A percentile compares a stretch with the other conserved stretches of the same genome.
phyloP scores from a whole-genome alignment of 306 rosid species.

The Dryas alaskensis region DNA sequence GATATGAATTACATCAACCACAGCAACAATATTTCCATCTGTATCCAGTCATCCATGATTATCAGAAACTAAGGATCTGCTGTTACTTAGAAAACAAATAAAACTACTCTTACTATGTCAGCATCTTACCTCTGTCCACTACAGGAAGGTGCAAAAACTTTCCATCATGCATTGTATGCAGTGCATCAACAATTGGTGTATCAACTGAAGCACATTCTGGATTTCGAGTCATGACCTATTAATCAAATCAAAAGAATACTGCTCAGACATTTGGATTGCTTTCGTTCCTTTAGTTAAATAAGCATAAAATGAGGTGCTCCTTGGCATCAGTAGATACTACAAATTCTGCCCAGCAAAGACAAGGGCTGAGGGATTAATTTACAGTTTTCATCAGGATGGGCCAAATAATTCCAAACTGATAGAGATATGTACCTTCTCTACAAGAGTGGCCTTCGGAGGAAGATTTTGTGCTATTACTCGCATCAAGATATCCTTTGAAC shows the following conservation, averaged over 20 bases:
- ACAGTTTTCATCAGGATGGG: background rate
- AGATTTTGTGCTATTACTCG: slow-evolving; percentile 80
- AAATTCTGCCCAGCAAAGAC: background rate
- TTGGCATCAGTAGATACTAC: slow-evolving; percentile 5
- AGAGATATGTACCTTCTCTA: slow-evolving; percentile 67
- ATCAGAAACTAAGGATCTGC: slow-evolving; percentile 31
- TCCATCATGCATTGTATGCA: slow-evolving; percentile 90
- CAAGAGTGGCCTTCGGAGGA: slow-evolving; percentile 67
- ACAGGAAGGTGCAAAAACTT: slow-evolving; percentile 92
- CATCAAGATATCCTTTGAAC: slow-evolving; percentile 94
- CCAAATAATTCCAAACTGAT: slow-evolving; percentile 18
- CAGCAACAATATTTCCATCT: slow-evolving; percentile 79
- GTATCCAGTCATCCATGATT: slow-evolving; percentile 28
- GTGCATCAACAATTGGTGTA: slow-evolving; percentile 91
- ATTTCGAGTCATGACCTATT: slow-evolving; percentile 89
- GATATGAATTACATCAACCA: slow-evolving; percentile 76
- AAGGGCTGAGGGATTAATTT: background rate
- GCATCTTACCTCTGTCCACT: slow-evolving; percentile 65
- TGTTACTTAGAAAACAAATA: background rate
- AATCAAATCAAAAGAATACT: slow-evolving; percentile 22
- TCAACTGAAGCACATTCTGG: slow-evolving; percentile 85
- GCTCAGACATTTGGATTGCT: slow-evolving; percentile 3
- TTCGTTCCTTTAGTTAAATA: background rate
- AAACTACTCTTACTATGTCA: background rate
- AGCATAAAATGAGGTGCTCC: background rate